A percentile compares a stretch with the other conserved stretches of the same genome.
Conservation (phyloP, 2,329 filamentous ascomycete genomes). For the Aspergillus clavatus region DNA sequence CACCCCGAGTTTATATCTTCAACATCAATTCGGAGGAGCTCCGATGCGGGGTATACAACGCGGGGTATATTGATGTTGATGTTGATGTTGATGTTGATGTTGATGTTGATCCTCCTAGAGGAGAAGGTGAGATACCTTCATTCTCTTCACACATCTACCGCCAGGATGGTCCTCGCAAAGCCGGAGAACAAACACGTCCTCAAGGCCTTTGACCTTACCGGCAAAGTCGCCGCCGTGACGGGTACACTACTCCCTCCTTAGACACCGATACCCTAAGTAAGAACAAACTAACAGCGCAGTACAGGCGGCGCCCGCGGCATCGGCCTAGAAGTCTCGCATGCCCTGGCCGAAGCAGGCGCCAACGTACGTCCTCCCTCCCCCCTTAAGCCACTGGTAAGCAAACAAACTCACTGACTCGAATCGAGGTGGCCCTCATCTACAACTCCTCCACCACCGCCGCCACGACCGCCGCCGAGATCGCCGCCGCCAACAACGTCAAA, state of each 20-base stretch:
- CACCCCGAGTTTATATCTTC: too few species aligned
- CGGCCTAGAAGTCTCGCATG: constrained; percentile 37
- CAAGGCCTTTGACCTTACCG: constrained; percentile 25
- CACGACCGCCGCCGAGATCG: constrained; percentile 23
- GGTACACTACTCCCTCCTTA: too few species aligned
- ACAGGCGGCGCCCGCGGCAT: constrained; percentile 34
- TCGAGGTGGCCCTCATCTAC: constrained; percentile 33
- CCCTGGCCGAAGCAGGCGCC: constrained; percentile 38
- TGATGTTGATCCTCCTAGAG: too few species aligned
- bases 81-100: too few species aligned
- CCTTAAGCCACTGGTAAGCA: not conserved
- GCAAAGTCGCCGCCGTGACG: constrained; percentile 26
- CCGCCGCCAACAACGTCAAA: constrained; percentile 22
- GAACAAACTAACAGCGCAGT: not conserved
- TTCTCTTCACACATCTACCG: not conserved
- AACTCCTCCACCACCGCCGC: constrained; percentile 24
- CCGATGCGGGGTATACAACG: not conserved
- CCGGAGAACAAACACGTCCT: constrained; percentile 23
- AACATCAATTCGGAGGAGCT: not conserved
- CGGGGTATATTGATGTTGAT: too few species aligned
- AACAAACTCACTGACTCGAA: not conserved
- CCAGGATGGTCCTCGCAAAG: constrained; percentile 23
- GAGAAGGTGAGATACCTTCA: not conserved
- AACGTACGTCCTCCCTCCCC: constrained; percentile 22
- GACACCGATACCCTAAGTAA: too few species aligned